Evolutionary conservation across 257 asterid species (phyloP).

Genomic region (Nicotiana obtusifolia): DNA sequence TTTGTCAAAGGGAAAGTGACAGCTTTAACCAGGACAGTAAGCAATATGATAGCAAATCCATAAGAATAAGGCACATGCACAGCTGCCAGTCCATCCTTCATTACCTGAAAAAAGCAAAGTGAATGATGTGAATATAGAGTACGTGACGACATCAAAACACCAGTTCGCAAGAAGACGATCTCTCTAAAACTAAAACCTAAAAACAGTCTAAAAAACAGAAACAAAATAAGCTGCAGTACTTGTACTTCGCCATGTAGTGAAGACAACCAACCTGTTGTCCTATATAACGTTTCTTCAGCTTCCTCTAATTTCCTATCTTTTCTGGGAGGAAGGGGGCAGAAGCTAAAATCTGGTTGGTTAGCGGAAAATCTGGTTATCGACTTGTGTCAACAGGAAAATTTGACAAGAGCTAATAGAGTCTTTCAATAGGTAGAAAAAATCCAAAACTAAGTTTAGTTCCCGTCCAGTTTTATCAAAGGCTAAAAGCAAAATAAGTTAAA

Average conservation of each 20-base stretch:
- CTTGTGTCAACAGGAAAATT: not conserved
- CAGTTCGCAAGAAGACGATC: not conserved
- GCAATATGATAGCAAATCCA: slow-evolving; percentile 95
- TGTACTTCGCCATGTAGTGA: not conserved
- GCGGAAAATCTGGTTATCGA: not conserved
- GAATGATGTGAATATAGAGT: slow-evolving; percentile 4
- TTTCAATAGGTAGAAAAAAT: not conserved
- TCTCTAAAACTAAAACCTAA: not conserved
- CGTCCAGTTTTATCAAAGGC: not conserved
- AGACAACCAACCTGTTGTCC: not conserved
- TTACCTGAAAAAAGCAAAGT: slow-evolving; percentile 52
- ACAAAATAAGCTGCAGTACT: not conserved
- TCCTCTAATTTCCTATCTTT: not conserved
- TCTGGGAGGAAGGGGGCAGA: not conserved
- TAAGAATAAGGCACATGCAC: slow-evolving; percentile 95
- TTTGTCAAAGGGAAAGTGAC: slow-evolving; percentile 95
- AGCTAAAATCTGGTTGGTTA: not conserved
- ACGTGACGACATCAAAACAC: not conserved
- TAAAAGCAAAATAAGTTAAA: not conserved
- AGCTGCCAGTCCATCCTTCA: slow-evolving; percentile 76
- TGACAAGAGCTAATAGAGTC: not conserved
- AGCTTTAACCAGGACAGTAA: slow-evolving; percentile 77
- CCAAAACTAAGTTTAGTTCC: not conserved
- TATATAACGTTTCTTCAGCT: not conserved
- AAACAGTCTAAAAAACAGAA: not conserved